Conservation (phyloP, 2,329 filamentous ascomycete species). For the Cladorrhinum sp. region DNA sequence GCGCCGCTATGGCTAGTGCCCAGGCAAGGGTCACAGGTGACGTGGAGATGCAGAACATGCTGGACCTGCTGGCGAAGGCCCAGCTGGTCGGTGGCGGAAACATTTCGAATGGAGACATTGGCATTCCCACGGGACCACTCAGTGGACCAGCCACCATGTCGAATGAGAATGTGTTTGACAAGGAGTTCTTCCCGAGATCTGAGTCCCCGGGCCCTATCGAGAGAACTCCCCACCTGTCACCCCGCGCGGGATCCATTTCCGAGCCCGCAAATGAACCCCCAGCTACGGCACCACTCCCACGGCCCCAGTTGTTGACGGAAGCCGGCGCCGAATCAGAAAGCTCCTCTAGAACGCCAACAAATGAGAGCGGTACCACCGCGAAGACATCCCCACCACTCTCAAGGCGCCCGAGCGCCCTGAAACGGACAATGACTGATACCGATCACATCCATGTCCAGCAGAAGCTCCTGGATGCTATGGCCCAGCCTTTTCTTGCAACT, state of each 20-base stretch:
- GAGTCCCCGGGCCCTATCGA: conserved; percentile 48
- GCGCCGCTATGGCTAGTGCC: conserved; percentile 74
- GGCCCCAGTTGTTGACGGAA: conserved; percentile 16
- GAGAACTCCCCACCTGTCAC: conserved; percentile 29
- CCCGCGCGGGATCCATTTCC: conserved; percentile 26
- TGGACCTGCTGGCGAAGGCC: conserved; percentile 80
- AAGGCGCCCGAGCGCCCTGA: conserved; percentile 63
- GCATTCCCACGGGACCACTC: conserved; percentile 57
- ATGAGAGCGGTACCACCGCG: conserved; percentile 52
- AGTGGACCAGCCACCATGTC: conserved; percentile 75
- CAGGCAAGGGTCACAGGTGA: conserved; percentile 82
- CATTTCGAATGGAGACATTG: conserved; percentile 47
- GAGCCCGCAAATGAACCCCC: conserved; percentile 28
- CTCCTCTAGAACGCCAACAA: conserved; percentile 53
- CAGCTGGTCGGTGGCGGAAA: conserved; percentile 72
- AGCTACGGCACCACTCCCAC: not conserved
- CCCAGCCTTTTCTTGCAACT: conserved; percentile 70
- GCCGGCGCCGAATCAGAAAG: conserved; percentile 42
- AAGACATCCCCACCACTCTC: conserved; percentile 54
- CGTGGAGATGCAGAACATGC: conserved; percentile 82
- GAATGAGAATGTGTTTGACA: conserved; percentile 80
- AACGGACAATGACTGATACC: conserved; percentile 85
- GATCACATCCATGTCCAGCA: conserved; percentile 71
- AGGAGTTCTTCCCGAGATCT: conserved; percentile 63
- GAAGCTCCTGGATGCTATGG: conserved; percentile 79